Percentiles rank a stretch among this genome's conserved stretches.
phyloP scores from a whole-genome alignment of 805 yeast genomes.

The Candida verbasci region DNA sequence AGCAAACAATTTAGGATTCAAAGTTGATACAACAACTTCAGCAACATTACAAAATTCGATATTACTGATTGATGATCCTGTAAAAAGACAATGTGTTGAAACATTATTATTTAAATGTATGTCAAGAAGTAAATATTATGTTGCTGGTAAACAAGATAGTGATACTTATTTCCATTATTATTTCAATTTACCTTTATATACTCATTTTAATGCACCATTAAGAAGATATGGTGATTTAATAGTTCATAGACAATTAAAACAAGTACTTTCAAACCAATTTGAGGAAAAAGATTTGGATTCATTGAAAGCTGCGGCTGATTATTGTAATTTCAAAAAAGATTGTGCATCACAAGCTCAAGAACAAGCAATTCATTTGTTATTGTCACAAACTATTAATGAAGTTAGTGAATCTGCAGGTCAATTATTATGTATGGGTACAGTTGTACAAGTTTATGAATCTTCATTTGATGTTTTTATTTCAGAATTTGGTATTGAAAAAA shows the following conservation, averaged over 20 bases:
- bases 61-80: slow-evolving; percentile 55
- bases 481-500: slow-evolving; percentile 89
- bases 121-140: slow-evolving; percentile 79
- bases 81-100: slow-evolving; percentile 69
- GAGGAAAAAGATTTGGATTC: slow-evolving; percentile 56
- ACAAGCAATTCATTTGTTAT: slow-evolving; percentile 82
- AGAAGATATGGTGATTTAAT: slow-evolving; percentile 88
- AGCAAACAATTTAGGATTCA: slow-evolving; percentile 59
- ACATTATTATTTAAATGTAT: slow-evolving; percentile 76
- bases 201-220: slow-evolving; percentile 91
- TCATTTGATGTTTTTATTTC: slow-evolving; percentile 92
- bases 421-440: slow-evolving; percentile 77
- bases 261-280: slow-evolving; percentile 43
- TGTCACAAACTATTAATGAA: slow-evolving; percentile 79
- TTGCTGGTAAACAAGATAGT: slow-evolving; percentile 83
- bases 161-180: slow-evolving; percentile 76
- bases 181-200: slow-evolving; percentile 77
- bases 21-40: slow-evolving; percentile 70
- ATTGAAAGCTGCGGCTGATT: slow-evolving; percentile 78
- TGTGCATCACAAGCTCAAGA: slow-evolving; percentile 92
- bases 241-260: slow-evolving; percentile 87
- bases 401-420: slow-evolving; percentile 74
- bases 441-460: slow-evolving; percentile 89
- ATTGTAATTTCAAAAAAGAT: slow-evolving; percentile 92
- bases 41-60: slow-evolving; percentile 71